Base-by-base conservation (phyloP, 1,284 basidiomycete genomes). In the Pseudozyma flocculosa region DNA sequence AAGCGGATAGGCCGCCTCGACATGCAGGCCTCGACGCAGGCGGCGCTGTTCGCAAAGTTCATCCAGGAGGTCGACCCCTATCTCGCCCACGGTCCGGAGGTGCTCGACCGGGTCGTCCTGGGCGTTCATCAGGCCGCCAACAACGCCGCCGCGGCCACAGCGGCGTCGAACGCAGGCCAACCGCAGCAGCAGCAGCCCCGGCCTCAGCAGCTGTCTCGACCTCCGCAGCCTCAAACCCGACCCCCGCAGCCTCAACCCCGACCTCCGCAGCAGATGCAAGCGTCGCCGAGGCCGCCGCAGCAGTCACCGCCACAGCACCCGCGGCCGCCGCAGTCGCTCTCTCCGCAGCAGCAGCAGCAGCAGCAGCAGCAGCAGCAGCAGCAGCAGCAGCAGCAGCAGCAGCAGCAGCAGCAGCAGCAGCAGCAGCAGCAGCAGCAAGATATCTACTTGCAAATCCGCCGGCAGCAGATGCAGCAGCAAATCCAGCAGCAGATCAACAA, bases 21-120 rank as follows among this genome's bases (percentile, higher is more conserved):
- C 22, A 54, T 56, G 34, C 61, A 61, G 48, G 36, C 45, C 15
- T 48, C 61, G 18, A 34, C 60, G 50, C 61, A 65, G 48, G 61
- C 54, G 36, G 61, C 61, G 4, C 40, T 65, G 32, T 43, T 65
- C 29, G 50, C 50, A 45, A 60, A 57, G 43, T 42, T 65, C 18
- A 13, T 36, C 17, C 56, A 65, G 38, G 53, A 64, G 26, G 52
- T 52, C 24, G 59, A 64, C 37, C 61, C 61, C 11, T 56, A 52
- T n/a, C 55, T 44, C 14, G 29, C 21, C 3, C 26, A 39, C 2
- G 43, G 22, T 8, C 26, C 43, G 11, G 17, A 40, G 13, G 17
- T 1, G n/a, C 38, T 17, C 23, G 15, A 15, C 17, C 11, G n/a
- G 29, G 37, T 37, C 29, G 23, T 40, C 26, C 7, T 11, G 26